Conservation (phyloP, 1,284 basidiomycete species). For the Ganoderma boninense region DNA sequence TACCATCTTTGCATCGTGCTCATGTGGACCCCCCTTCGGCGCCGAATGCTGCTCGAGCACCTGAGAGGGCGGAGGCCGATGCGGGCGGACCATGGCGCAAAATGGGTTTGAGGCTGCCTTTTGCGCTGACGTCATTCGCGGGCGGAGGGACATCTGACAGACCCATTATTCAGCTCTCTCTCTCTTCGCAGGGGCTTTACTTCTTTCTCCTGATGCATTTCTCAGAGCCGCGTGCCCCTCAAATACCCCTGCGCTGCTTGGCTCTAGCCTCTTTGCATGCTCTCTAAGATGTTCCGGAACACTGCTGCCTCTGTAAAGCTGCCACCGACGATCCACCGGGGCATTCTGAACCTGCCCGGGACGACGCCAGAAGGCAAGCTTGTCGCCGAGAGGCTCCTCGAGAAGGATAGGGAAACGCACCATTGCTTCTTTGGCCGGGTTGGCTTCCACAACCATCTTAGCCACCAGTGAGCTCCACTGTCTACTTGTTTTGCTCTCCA, state of each 20-base stretch:
- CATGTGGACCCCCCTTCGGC: neutral
- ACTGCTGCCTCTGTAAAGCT: conserved; percentile 9
- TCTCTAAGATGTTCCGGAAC: conserved; percentile 7
- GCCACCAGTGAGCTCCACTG: no score
- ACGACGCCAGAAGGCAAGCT: conserved; percentile 56
- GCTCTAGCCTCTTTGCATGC: neutral
- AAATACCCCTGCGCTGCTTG: neutral
- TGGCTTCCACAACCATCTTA: conserved; percentile 73
- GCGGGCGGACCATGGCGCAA: neutral
- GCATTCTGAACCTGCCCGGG: conserved; percentile 59
- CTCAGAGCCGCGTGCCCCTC: neutral
- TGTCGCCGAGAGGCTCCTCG: conserved; percentile 55
- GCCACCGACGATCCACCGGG: conserved; percentile 45
- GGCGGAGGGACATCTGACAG: neutral
- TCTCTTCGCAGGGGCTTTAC: neutral
- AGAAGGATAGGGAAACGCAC: conserved; percentile 62
- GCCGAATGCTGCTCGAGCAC: neutral
- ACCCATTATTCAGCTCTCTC: neutral
- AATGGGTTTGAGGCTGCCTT: neutral
- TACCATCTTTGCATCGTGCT: neutral
- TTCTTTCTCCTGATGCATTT: neutral
- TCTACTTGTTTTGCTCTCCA: no score
- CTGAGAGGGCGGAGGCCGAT: neutral
- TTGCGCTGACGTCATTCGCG: neutral
- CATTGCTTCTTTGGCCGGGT: conserved; percentile 63